Conservation (phyloP, 345 rosid species). For the Pistacia atlantica region DNA sequence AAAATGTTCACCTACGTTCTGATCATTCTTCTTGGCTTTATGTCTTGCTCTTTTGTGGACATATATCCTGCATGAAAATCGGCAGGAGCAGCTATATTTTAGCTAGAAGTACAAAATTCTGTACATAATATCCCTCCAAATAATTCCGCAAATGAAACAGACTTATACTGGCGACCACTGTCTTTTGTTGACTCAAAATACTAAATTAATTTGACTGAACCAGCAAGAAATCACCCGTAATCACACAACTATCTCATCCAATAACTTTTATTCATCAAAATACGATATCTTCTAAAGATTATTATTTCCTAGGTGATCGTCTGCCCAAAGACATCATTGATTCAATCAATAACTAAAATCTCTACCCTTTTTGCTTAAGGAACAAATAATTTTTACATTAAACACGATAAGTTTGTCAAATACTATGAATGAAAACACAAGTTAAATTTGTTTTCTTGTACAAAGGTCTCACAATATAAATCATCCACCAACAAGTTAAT, state of each 20-base stretch:
- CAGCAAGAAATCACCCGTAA: neutral
- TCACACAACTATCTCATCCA: neutral
- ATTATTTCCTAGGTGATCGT: neutral
- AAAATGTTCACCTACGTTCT: too few species aligned
- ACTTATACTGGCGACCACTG: neutral
- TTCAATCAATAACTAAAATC: neutral
- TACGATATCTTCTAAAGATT: neutral
- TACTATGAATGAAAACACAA: neutral
- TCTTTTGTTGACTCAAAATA: neutral
- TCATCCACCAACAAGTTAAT: neutral
- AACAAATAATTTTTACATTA: neutral
- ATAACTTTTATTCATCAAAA: neutral
- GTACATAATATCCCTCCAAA: neutral
- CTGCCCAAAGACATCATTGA: conserved; percentile 1
- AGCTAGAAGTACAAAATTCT: conserved; percentile 2
- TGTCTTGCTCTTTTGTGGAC: too few species aligned
- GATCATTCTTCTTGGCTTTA: too few species aligned
- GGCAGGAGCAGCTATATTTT: neutral
- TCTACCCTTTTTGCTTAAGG: neutral
- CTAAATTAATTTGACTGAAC: neutral
- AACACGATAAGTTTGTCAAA: neutral
- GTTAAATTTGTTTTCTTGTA: neutral
- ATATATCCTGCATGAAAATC: conserved; percentile 58
- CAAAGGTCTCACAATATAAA: neutral
- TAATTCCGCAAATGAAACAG: neutral